Percentiles rank a stretch among this genome's conserved stretches.
Evolutionary conservation across 2,329 filamentous ascomycete genomes (phyloP).

Genomic region (Lecanicillium sp.): DNA sequence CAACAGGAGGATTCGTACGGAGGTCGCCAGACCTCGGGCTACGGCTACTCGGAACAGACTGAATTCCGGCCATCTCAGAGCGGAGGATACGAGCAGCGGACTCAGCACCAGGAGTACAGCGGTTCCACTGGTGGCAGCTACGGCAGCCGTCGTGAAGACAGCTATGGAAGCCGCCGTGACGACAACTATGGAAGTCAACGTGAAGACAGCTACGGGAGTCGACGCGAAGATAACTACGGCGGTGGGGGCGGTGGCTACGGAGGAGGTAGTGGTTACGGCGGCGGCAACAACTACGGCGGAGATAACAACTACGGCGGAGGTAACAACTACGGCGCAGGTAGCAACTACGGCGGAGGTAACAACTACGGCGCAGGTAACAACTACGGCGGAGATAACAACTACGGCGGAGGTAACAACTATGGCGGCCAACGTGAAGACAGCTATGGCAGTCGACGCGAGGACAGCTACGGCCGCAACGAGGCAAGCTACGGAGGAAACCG

Average conservation of each 20-base stretch:
- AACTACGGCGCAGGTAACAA: conserved; percentile 11
- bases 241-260: conserved; percentile 7
- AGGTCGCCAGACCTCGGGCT: conserved; percentile 14
- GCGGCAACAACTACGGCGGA: conserved; percentile 17
- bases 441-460: conserved; percentile 10
- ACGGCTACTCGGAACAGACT: conserved; percentile 18
- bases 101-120: conserved; percentile 42
- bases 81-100: conserved; percentile 51
- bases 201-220: conserved; percentile 14
- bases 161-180: conserved; percentile 2
- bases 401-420: conserved; percentile 14
- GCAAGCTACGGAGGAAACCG: conserved; percentile 3
- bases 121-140: conserved; percentile 22
- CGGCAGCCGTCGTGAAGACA: conserved; percentile 12
- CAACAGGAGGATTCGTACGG: conserved; percentile 13
- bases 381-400: conserved; percentile 9
- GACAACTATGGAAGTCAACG: conserved; percentile 6
- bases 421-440: conserved; percentile 16
- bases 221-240: conserved; percentile 12
- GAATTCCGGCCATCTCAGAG: conserved; percentile 44
- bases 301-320: conserved; percentile 3
- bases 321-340: background rate
- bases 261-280: conserved; percentile 13
- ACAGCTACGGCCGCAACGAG: conserved; percentile 15
- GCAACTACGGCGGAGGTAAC: conserved; percentile 6